phyloP scores from a whole-genome alignment of 805 yeast species.

The Schwanniomyces yamadae region DNA sequence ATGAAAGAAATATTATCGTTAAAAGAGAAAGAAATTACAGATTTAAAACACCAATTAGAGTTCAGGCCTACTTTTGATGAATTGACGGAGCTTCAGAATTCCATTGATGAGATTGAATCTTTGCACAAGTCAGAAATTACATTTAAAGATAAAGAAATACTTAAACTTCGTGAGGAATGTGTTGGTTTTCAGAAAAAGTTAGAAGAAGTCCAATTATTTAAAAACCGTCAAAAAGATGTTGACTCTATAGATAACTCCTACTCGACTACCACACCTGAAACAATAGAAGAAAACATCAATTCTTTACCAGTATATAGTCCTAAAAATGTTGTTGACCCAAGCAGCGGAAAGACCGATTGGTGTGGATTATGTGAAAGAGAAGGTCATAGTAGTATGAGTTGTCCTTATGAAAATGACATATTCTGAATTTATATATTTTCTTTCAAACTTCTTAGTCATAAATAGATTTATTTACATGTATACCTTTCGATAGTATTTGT shows the following conservation, averaged over 20 bases:
- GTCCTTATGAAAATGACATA: constrained; percentile 76
- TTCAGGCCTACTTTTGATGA: constrained; percentile 43
- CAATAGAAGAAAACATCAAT: constrained; percentile 1
- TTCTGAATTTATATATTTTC: too few relatives aligned
- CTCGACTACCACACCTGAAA: neutral
- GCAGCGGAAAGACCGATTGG: constrained; percentile 77
- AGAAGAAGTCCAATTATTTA: constrained; percentile 10
- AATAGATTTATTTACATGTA: too few relatives aligned
- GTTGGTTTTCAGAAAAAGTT: constrained; percentile 21
- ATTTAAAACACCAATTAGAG: constrained; percentile 30
- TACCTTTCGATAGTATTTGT: too few relatives aligned
- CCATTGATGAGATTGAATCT: constrained; percentile 42
- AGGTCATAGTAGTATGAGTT: constrained; percentile 85
- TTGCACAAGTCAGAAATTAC: constrained; percentile 35
- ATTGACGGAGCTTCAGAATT: constrained; percentile 41
- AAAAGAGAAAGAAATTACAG: constrained; percentile 20
- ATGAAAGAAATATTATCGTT: constrained; percentile 3
- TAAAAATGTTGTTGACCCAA: constrained; percentile 52
- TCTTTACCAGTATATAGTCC: constrained; percentile 53
- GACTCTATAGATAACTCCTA: neutral
- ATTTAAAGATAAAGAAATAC: constrained; percentile 24
- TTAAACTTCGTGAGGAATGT: constrained; percentile 19
- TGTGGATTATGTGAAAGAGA: constrained; percentile 90
- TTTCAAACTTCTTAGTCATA: too few relatives aligned
- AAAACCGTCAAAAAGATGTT: neutral